Conservation (phyloP, 1,284 basidiomycete species). For the Cutaneotrichosporon cutaneum region DNA sequence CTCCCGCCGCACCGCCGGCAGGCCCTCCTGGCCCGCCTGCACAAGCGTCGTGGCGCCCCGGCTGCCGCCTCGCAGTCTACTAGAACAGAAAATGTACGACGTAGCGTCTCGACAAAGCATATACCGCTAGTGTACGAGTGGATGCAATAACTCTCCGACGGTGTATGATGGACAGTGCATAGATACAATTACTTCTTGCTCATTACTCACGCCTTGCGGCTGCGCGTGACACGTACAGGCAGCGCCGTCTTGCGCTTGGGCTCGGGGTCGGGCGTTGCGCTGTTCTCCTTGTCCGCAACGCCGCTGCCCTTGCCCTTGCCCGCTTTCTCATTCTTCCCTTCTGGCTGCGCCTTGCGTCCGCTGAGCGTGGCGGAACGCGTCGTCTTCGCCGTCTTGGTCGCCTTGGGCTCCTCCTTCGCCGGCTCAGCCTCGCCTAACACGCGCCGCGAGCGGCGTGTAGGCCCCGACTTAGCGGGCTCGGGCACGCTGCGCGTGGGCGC, state of each 20-base stretch:
- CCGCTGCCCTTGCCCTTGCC: neutral
- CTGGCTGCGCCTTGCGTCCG: neutral
- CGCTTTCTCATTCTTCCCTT: neutral
- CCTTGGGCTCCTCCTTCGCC: neutral
- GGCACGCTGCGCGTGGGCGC: no score
- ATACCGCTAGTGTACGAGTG: conserved; percentile 1
- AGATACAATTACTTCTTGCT: neutral
- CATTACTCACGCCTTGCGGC: neutral
- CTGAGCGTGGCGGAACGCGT: neutral
- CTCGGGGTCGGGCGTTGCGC: conserved; percentile 10
- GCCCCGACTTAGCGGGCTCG: neutral
- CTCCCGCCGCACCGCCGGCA: neutral
- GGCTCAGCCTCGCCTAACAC: conserved; percentile 17
- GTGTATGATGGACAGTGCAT: neutral
- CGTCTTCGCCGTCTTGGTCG: neutral
- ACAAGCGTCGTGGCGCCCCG: neutral
- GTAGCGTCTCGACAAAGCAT: conserved; percentile 1
- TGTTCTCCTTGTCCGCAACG: conserved; percentile 9
- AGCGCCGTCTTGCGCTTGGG: neutral
- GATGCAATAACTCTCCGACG: conserved; percentile 6
- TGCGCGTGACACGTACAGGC: conserved; percentile 5
- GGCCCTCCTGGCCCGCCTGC: neutral
- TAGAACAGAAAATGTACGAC: conserved; percentile 2
- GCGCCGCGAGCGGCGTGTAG: conserved; percentile 11
- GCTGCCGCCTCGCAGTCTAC: neutral